These are phyloP conservation scores for Psilocybe cubensis DNA, from an alignment of 768 basidiomycete species.

Conservation along the genomic window DNA sequence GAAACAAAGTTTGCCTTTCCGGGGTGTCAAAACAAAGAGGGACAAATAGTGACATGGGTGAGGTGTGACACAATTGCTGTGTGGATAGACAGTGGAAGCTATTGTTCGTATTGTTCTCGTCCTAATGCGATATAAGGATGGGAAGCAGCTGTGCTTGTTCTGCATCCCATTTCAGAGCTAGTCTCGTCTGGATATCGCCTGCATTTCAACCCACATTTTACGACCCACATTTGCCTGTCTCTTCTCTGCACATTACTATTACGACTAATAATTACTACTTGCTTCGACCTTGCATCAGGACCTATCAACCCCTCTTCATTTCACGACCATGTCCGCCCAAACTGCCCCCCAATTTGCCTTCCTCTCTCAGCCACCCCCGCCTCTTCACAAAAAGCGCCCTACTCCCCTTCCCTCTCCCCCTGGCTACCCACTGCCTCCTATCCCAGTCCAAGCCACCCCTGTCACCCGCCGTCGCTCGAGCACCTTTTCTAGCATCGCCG, in stretches of 20 bases:
- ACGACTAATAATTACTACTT: conserved; percentile 5
- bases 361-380: conserved; percentile 40
- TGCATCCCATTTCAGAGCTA: conserved; percentile 31
- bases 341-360: conserved; percentile 38
- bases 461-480: conserved; percentile 39
- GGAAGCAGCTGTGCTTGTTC: background rate
- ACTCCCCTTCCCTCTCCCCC: conserved; percentile 32
- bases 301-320: conserved; percentile 4
- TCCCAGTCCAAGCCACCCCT: no score
- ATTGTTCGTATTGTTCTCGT: conserved; percentile 20
- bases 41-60: conserved; percentile 16
- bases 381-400: conserved; percentile 41
- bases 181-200: conserved; percentile 27
- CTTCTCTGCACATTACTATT: conserved; percentile 5
- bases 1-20: conserved; percentile 15
- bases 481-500: conserved; percentile 51
- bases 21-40: conserved; percentile 5
- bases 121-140: conserved; percentile 24
- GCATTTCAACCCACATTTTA: conserved; percentile 7
- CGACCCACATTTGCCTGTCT: conserved; percentile 12
- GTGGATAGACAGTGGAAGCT: conserved; percentile 16
- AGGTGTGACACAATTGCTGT: conserved; percentile 14
- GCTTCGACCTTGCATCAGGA: conserved; percentile 9
- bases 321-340: conserved; percentile 16
- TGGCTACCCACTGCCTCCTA: conserved; percentile 13